phyloP scores from a whole-genome alignment of 2,329 filamentous ascomycete genomes.

The Diaporthe eres region DNA sequence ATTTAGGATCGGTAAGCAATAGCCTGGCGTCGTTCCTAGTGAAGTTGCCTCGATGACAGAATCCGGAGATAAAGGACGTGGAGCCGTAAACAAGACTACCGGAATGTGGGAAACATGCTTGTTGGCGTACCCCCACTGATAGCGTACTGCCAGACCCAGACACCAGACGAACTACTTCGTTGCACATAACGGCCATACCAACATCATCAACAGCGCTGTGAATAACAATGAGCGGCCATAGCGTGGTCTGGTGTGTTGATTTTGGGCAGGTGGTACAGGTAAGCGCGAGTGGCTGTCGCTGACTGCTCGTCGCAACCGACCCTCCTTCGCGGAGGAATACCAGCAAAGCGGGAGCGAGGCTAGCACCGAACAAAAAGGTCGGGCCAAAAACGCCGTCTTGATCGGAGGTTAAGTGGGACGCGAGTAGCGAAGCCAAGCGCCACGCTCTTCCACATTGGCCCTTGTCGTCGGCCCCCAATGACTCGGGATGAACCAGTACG shows the following conservation, averaged over 20 bases:
- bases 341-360: not conserved
- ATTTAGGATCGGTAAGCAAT: not conserved
- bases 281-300: not conserved
- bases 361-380: constrained; percentile 2
- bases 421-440: constrained; percentile 21
- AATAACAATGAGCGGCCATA: not conserved
- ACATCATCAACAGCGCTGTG: not conserved
- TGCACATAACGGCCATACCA: not conserved
- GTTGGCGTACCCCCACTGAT: not conserved
- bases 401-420: not conserved
- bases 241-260: not conserved
- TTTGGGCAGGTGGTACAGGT: not conserved
- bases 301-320: not conserved
- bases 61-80: constrained; percentile 16
- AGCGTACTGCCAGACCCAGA: not conserved
- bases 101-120: constrained; percentile 10
- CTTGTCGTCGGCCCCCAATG: constrained; percentile 1
- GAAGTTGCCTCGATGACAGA: not conserved
- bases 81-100: not conserved
- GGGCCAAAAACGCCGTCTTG: constrained; percentile 9
- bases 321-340: not conserved
- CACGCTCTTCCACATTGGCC: constrained; percentile 1
- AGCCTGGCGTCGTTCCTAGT: not conserved
- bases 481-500: constrained; percentile 23
- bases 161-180: not conserved